Evolutionary conservation across 495 filamentous ascomycete genomes (phyloP), one percentile per base, ranked within the genome.

Genomic region (Aspergillus kassunensis): DNA sequence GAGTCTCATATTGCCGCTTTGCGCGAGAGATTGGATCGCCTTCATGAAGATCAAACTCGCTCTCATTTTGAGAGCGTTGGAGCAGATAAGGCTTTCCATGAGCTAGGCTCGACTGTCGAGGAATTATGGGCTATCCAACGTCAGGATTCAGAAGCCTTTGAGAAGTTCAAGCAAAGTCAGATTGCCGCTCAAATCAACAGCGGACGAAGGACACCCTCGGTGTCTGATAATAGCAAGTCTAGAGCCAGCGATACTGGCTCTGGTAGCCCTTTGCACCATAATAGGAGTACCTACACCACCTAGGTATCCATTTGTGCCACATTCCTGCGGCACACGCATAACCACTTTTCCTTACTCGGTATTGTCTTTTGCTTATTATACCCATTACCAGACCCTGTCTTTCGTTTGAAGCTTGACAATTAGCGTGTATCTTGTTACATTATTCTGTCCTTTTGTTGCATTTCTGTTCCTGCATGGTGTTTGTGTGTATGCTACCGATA

Each of bases 131-230:
- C 64, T 8, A 63, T 83, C 41, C 74, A 80, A 33, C 74, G 74
- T 25, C 70, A 75, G 31, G 84, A 89, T 33, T 76, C 77, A 0
- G 76, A 78, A 58, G 70, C 79, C 47, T 89, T 85, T 73, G 76
- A 79, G 45, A 68, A 67, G 20, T 88, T 87, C 68, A 79, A 80
- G 35, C 81, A 88, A 61, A 80, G 79, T 16, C 85, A 88, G 61
- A 79, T 83, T 54, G 81, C 82, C 43, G 84, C 85, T 4, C 75
- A 80, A 58, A 76, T 77, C 35, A 89, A 89, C 45, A 70, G 68
- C 51, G 72, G 70, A 9, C 55, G 54, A 37, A 49, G 58, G 15
- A 51, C 58, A 11, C 40, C 58, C 12, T 54, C 57, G 18, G 20
- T 56, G 37, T 46, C 44, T 8, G 44, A 46, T 11, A 46, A 12